A percentile compares a stretch with the other conserved stretches of the same genome.
phyloP scores from a whole-genome alignment of 2,329 filamentous ascomycete genomes.

The Pezicula carpinea region DNA sequence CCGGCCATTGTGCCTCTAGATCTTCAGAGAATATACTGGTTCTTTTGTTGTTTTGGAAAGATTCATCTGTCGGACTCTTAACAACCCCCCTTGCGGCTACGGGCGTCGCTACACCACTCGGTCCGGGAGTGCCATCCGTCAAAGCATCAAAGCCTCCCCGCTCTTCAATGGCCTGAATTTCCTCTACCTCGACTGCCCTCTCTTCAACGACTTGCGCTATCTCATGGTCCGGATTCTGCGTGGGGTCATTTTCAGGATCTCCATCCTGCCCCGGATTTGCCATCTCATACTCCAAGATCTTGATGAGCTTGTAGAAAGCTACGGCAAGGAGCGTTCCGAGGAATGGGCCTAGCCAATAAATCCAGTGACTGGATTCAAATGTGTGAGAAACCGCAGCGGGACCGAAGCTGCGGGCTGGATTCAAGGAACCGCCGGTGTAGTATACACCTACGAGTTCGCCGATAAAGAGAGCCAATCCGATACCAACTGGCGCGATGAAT shows the following conservation, averaged over 20 bases:
- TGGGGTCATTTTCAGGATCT: constrained; percentile 5
- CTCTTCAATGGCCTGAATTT: not conserved
- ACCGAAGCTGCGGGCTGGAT: constrained; percentile 40
- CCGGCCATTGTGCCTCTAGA: no score
- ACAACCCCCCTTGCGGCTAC: no score
- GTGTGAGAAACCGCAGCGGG: constrained; percentile 37
- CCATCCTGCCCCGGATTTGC: constrained; percentile 45
- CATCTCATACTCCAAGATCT: constrained; percentile 42
- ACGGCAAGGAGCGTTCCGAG: constrained; percentile 42
- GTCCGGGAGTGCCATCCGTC: not conserved
- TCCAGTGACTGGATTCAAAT: constrained; percentile 40
- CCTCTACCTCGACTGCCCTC: not conserved
- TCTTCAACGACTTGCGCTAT: not conserved
- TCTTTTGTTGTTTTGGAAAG: no score
- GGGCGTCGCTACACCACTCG: not conserved
- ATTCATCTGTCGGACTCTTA: no score
- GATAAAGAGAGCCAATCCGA: constrained; percentile 39
- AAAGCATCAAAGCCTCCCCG: not conserved
- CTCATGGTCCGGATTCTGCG: constrained; percentile 2
- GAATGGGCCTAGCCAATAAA: constrained; percentile 37
- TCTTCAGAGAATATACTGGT: no score
- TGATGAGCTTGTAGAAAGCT: constrained; percentile 41
- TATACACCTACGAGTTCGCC: constrained; percentile 31
- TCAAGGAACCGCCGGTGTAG: constrained; percentile 38
- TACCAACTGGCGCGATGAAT: constrained; percentile 41